Conservation (phyloP, 257 asterid genomes). For the Datura wrightii region DNA sequence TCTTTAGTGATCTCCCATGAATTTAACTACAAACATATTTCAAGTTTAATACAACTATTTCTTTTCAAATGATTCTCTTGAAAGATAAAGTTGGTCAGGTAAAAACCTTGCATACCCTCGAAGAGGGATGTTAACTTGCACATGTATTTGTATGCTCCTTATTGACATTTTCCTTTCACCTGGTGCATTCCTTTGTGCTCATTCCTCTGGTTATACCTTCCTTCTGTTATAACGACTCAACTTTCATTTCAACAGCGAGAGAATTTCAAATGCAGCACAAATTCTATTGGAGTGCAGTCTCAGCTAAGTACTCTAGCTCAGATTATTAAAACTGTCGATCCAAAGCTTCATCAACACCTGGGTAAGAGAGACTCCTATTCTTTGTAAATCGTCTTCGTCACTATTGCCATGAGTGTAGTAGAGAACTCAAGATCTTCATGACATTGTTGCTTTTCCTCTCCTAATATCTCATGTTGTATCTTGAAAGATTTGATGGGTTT, state of each 20-base stretch:
- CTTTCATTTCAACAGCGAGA: constrained; percentile 68
- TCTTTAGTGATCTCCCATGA: constrained; percentile 18
- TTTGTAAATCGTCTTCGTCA: neutral
- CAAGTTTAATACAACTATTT: neutral
- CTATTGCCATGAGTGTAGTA: constrained; percentile 12
- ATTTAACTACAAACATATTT: constrained; percentile 1
- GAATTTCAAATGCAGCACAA: constrained; percentile 78
- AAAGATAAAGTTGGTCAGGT: constrained; percentile 16
- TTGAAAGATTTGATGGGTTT: neutral
- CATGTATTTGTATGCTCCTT: neutral
- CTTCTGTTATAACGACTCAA: constrained; percentile 22
- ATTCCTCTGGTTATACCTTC: constrained; percentile 37
- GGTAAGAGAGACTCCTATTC: constrained; percentile 59
- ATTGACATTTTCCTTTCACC: neutral
- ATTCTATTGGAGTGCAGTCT: constrained; percentile 90
- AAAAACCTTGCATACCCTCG: neutral
- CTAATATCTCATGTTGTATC: neutral
- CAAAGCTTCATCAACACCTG: constrained; percentile 93
- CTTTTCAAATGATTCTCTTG: neutral
- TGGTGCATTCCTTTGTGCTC: constrained; percentile 10
- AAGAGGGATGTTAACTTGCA: neutral
- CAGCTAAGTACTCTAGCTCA: constrained; percentile 84
- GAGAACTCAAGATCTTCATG: constrained; percentile 13
- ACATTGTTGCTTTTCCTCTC: constrained; percentile 20
- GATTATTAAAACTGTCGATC: constrained; percentile 84